Conservation (phyloP, 1,284 basidiomycete genomes). For the Erythrobasidium hasegawianum region DNA sequence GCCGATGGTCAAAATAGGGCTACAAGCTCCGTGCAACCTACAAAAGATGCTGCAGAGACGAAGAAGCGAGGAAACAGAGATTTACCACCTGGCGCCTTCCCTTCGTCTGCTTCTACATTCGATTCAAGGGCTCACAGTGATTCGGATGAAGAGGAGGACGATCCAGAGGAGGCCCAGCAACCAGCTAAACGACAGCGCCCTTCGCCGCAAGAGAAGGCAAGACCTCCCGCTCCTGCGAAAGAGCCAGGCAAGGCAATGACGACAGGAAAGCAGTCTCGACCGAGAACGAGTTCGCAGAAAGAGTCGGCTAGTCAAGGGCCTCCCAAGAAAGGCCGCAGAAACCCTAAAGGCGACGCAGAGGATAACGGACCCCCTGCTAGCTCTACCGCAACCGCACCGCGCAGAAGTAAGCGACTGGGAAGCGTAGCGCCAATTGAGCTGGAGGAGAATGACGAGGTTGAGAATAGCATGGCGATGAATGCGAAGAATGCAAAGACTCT, state of each 20-base stretch:
- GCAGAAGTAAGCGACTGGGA: constrained; percentile 11
- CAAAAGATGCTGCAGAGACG: constrained; percentile 1
- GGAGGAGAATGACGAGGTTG: constrained; percentile 29
- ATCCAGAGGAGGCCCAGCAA: not conserved
- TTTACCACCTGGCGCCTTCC: constrained; percentile 32
- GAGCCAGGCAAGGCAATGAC: not conserved
- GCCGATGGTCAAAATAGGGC: not conserved
- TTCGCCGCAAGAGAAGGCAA: constrained; percentile 1
- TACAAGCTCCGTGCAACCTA: not conserved
- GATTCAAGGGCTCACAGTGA: not conserved
- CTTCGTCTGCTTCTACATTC: constrained; percentile 12
- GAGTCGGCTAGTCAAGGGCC: constrained; percentile 15
- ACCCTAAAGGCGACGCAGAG: constrained; percentile 3
- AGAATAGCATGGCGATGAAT: constrained; percentile 28
- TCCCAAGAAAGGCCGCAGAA: constrained; percentile 24
- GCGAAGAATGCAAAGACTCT: constrained; percentile 17
- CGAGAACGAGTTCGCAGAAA: constrained; percentile 10
- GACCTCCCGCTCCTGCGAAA: not conserved
- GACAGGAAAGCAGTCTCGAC: not conserved
- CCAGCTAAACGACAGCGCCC: not conserved
- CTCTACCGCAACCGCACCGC: not conserved
- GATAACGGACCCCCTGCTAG: not conserved
- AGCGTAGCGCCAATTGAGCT: constrained; percentile 18
- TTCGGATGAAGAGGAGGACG: constrained; percentile 20
- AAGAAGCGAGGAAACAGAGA: not conserved